phyloP scores from a whole-genome alignment of 2,329 filamentous ascomycete species.

The Trichoderma afroharzianum region DNA sequence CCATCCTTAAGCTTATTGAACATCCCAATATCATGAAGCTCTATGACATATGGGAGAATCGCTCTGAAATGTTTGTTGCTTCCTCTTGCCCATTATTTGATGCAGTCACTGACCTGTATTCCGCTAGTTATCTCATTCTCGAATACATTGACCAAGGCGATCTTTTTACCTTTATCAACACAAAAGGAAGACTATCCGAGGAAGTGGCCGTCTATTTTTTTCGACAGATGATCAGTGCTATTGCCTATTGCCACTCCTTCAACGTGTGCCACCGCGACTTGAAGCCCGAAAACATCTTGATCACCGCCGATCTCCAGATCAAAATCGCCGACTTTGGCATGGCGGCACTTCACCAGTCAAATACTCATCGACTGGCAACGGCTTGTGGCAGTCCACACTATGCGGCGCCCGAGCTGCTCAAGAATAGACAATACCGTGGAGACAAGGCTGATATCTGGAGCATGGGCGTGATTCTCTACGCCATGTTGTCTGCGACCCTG shows the following conservation, averaged over 20 bases:
- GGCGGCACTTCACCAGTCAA: constrained; percentile 83
- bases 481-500: constrained; percentile 76
- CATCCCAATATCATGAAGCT: constrained; percentile 93
- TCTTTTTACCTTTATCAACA: constrained; percentile 81
- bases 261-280: constrained; percentile 95
- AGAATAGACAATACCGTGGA: constrained; percentile 72
- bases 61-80: constrained; percentile 76
- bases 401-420: constrained; percentile 86
- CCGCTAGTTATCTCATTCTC: constrained; percentile 78
- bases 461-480: constrained; percentile 83
- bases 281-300: constrained; percentile 94
- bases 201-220: constrained; percentile 80
- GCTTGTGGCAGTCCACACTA: constrained; percentile 97
- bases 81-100: not conserved
- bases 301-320: constrained; percentile 71
- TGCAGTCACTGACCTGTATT: not conserved
- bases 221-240: constrained; percentile 85
- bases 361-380: constrained; percentile 74
- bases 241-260: constrained; percentile 90
- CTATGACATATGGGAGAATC: constrained; percentile 97
- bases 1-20: constrained; percentile 93
- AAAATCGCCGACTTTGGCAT: constrained; percentile 98
- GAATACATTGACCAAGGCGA: constrained; percentile 81
- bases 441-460: constrained; percentile 93
- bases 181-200: constrained; percentile 70